A percentile compares a stretch with the other conserved stretches of the same genome.
Evolutionary conservation across 139 green algal species (phyloP).

Genomic region (Coelastrella sp.): DNA sequence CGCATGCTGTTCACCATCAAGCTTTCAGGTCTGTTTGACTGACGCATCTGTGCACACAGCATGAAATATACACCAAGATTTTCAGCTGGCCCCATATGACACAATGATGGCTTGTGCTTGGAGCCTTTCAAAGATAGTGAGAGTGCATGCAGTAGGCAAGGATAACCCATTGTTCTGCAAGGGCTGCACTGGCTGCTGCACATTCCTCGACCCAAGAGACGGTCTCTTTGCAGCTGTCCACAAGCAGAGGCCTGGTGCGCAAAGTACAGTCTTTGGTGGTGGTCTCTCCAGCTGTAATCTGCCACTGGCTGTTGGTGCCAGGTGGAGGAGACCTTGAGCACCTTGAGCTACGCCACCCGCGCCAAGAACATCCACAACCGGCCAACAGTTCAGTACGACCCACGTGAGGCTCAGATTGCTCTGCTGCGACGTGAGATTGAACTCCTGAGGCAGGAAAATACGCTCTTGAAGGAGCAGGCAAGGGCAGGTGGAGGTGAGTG

Average conservation of each 20-base stretch:
- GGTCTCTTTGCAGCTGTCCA: not conserved
- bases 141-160: no score
- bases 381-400: constrained; percentile 78
- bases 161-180: no score
- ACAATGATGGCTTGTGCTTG: no score
- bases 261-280: not conserved
- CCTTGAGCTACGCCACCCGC: constrained; percentile 88
- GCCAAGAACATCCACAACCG: constrained; percentile 91
- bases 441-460: constrained; percentile 75
- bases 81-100: no score
- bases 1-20: constrained; percentile 85
- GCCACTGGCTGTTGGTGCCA: constrained; percentile 4
- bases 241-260: not conserved
- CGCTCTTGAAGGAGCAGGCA: constrained; percentile 64
- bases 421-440: constrained; percentile 80
- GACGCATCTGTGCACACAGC: not conserved
- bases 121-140: no score
- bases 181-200: not conserved
- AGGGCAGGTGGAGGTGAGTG: constrained; percentile 23
- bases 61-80: not conserved
- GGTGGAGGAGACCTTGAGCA: constrained; percentile 88
- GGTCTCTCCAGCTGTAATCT: not conserved
- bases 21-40: constrained; percentile 24
- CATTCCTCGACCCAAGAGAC: no score
- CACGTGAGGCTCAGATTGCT: constrained; percentile 65